A percentile compares a stretch with the other conserved stretches of the same genome.
Evolutionary conservation across 192 early-diverging fungal genomes (phyloP).

Genomic region (Mycoemilia scoparia): DNA sequence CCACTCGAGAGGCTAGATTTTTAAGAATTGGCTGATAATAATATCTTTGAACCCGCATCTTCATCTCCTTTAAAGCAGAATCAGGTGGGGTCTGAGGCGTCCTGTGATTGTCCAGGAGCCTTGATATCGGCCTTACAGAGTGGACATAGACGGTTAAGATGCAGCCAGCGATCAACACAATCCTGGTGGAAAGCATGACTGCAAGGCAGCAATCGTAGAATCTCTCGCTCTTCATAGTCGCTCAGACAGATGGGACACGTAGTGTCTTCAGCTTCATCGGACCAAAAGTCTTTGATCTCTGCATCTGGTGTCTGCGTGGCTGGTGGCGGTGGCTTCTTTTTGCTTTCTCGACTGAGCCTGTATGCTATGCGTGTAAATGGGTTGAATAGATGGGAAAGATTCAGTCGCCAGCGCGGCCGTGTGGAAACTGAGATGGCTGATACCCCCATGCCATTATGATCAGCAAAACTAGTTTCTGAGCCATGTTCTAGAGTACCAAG

Average conservation of each 20-base stretch:
- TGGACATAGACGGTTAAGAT: constrained; percentile 53
- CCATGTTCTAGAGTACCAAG: neutral
- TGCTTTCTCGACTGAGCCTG: too few relatives aligned
- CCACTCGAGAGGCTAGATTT: too few relatives aligned
- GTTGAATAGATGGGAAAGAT: constrained; percentile 16
- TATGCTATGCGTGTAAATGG: constrained; percentile 25
- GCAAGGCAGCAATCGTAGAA: constrained; percentile 52
- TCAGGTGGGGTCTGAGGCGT: too few relatives aligned
- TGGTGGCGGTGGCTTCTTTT: constrained; percentile 17
- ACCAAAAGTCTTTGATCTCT: constrained; percentile 26
- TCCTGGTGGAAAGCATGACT: constrained; percentile 66
- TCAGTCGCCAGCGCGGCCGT: constrained; percentile 9
- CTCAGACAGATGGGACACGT: constrained; percentile 65
- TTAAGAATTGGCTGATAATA: too few relatives aligned
- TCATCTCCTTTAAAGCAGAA: too few relatives aligned
- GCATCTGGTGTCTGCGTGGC: constrained; percentile 18
- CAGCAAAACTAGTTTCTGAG: neutral
- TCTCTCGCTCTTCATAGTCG: constrained; percentile 58
- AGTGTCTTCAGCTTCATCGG: constrained; percentile 39
- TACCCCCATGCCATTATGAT: neutral
- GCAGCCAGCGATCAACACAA: constrained; percentile 70
- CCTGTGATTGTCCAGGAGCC: too few relatives aligned
- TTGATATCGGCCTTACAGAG: constrained; percentile 56
- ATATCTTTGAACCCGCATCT: too few relatives aligned
- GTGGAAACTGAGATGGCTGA: neutral